phyloP scores from a whole-genome alignment of 768 basidiomycete species.

The Boletus tomentosulus region DNA sequence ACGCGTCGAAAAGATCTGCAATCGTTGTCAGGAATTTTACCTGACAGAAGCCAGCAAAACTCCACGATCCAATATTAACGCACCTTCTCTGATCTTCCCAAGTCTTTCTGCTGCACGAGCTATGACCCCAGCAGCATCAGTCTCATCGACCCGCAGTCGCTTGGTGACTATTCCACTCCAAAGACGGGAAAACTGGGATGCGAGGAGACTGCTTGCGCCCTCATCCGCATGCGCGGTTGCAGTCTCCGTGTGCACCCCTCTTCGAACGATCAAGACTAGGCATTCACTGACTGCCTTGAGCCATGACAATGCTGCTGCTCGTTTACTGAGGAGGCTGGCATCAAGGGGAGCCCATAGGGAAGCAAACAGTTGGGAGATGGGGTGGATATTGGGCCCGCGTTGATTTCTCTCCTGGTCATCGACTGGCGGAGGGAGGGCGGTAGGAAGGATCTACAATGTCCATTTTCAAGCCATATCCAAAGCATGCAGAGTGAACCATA shows the following conservation, averaged over 20 bases:
- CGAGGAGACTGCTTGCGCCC: conserved; percentile 33
- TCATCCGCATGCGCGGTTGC: neutral
- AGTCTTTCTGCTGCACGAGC: conserved; percentile 41
- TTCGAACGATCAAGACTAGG: conserved; percentile 50
- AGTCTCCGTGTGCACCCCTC: conserved; percentile 3
- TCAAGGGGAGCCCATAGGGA: conserved; percentile 84
- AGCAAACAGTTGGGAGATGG: conserved; percentile 53
- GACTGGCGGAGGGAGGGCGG: conserved; percentile 9
- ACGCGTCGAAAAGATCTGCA: conserved; percentile 44
- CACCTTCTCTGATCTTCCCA: conserved; percentile 42
- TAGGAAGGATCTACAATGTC: conserved; percentile 17
- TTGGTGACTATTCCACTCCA: conserved; percentile 46
- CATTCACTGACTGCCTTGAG: conserved; percentile 75
- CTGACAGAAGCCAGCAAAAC: conserved; percentile 24
- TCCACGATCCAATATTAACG: conserved; percentile 21
- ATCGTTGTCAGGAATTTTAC: conserved; percentile 4
- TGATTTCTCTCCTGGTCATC: neutral
- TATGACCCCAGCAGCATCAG: conserved; percentile 41
- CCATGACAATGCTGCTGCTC: conserved; percentile 42
- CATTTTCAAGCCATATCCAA: neutral
- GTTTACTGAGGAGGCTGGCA: conserved; percentile 23
- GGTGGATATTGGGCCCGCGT: conserved; percentile 10
- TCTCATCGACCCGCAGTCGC: conserved; percentile 45
- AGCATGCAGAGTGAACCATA: conserved; percentile 31
- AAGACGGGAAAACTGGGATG: conserved; percentile 41